Percentiles rank a stretch among this genome's conserved stretches.
Evolutionary conservation across 2,329 filamentous ascomycete genomes (phyloP).

Genomic region (Phaeomoniella chlamydospora): DNA sequence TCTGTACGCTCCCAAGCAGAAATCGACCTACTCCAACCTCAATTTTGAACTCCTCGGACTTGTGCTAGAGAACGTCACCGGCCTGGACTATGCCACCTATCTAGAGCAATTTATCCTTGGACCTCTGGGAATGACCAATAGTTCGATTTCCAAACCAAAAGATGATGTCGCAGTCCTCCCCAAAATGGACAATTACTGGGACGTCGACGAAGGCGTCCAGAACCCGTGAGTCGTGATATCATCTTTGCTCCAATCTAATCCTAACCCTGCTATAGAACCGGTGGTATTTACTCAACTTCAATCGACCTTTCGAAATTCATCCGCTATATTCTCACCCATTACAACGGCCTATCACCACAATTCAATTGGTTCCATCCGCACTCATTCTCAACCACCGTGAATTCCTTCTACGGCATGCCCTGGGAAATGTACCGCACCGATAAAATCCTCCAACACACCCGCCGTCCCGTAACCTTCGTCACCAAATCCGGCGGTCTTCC

Average conservation of each 20-base stretch:
- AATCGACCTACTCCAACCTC: slow-evolving; percentile 14
- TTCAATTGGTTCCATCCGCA: slow-evolving; percentile 29
- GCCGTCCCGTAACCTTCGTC: slow-evolving; percentile 25
- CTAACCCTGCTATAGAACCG: slow-evolving; percentile 10
- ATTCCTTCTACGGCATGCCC: slow-evolving; percentile 30
- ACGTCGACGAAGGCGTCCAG: slow-evolving; percentile 24
- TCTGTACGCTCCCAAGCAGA: slow-evolving; percentile 12
- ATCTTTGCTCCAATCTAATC: not conserved
- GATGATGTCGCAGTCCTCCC: slow-evolving; percentile 11
- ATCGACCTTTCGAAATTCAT: slow-evolving; percentile 27
- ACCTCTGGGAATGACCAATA: slow-evolving; percentile 7
- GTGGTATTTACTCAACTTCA: slow-evolving; percentile 27
- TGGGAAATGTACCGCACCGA: slow-evolving; percentile 32
- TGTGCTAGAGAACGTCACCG: slow-evolving; percentile 13
- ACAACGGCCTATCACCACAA: slow-evolving; percentile 24
- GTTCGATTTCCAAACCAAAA: slow-evolving; percentile 7
- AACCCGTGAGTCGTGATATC: slow-evolving; percentile 15
- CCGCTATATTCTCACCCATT: slow-evolving; percentile 25
- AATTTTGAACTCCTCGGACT: slow-evolving; percentile 15
- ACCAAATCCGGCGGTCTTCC: slow-evolving; percentile 30
- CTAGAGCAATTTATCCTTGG: slow-evolving; percentile 9
- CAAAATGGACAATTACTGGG: slow-evolving; percentile 17
- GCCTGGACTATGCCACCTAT: slow-evolving; percentile 12
- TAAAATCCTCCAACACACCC: slow-evolving; percentile 19
- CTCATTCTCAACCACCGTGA: slow-evolving; percentile 19